Base-by-base conservation (phyloP, 2,329 filamentous ascomycete genomes). In the Fragosphaeria purpurea region DNA sequence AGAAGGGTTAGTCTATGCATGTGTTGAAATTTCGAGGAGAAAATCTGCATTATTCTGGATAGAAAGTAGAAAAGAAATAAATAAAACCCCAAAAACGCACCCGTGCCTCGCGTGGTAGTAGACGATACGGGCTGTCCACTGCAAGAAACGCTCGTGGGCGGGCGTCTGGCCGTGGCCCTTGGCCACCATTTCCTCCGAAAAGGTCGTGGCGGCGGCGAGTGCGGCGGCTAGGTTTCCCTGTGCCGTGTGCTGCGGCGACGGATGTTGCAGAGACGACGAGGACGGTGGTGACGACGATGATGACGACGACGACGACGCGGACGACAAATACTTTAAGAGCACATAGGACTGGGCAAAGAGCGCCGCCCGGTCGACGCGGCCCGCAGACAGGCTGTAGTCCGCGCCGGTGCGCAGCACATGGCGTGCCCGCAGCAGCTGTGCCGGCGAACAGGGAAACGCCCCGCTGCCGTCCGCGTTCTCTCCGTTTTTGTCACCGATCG, bases 51-150 rank as follows among this genome's bases (percentile, higher is more conserved):
- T 22, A 22, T 22, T 22, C 22, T 22, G 22, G 22, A 22, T 3
- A 22, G 22, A 22, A 22, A 22, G 3, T 22, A 22, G 2, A 22
- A 22, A 22, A 22, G 22, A 22, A 22, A 22, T 22, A 22, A 22
- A 22, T 22, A 22, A 22, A 22, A 22, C 22, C 22, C 22, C 22
- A 2, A 22, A 22, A 22, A 22, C 22, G 22, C 22, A 22, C 4
- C 79, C 77, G 54, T 74, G 73, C 2, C 71, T 74, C 40, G 82
- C 72, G 63, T 94, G 83, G 54, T 80, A 67, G 53, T 80, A 78
- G 1, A 95, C 66, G 0, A 96, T 67, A 7, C 71, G 75, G 6
- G 83, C 75, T 34, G 82, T 78, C 50, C 75, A 74, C 67, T 95
- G 87, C 12, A 90, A 76, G 0, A 88, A 67, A 1, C 76, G 67